A percentile compares a stretch with the other conserved stretches of the same genome.
These are phyloP conservation scores for Aspergillus fumigatus DNA, from an alignment of 2,329 filamentous ascomycete species.

Conservation along the genomic window DNA sequence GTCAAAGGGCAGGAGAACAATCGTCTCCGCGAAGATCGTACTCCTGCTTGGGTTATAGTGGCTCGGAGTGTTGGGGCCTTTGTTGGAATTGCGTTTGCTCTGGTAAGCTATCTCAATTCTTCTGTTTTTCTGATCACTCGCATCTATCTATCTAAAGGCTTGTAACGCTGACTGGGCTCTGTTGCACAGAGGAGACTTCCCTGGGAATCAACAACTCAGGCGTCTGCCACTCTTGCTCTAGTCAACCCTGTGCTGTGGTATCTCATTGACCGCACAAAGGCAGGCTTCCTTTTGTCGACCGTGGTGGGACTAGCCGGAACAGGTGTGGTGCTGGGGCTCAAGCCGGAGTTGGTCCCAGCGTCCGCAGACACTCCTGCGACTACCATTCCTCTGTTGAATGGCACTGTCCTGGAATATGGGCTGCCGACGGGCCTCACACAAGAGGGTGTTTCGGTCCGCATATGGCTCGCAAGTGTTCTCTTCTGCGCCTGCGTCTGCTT, in stretches of 20 bases:
- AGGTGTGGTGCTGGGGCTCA: constrained; percentile 65
- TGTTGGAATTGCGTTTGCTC: constrained; percentile 70
- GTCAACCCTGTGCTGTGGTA: constrained; percentile 96
- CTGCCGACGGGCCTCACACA: constrained; percentile 36
- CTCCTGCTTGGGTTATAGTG: constrained; percentile 63
- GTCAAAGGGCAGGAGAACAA: constrained; percentile 26
- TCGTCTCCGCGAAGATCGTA: constrained; percentile 25
- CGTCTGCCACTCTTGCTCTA: constrained; percentile 81
- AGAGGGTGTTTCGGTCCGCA: constrained; percentile 60
- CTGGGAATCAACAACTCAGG: constrained; percentile 93
- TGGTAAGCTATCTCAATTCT: constrained; percentile 52
- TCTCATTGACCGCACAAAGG: constrained; percentile 81
- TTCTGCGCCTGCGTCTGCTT: constrained; percentile 96
- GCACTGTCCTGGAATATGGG: constrained; percentile 27
- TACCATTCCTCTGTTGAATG: constrained; percentile 21
- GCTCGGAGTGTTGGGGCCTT: constrained; percentile 67
- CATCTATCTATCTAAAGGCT: neutral
- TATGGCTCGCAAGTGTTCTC: constrained; percentile 88
- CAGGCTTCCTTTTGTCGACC: constrained; percentile 76
- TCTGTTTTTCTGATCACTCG: neutral
- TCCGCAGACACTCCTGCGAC: constrained; percentile 48
- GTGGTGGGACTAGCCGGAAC: constrained; percentile 71
- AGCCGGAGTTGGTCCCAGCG: constrained; percentile 71
- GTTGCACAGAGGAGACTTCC: constrained; percentile 69
- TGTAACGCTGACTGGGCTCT: neutral